Base-by-base conservation (phyloP, 352 stramenopile species). In the Aphanomyces stellatus region DNA sequence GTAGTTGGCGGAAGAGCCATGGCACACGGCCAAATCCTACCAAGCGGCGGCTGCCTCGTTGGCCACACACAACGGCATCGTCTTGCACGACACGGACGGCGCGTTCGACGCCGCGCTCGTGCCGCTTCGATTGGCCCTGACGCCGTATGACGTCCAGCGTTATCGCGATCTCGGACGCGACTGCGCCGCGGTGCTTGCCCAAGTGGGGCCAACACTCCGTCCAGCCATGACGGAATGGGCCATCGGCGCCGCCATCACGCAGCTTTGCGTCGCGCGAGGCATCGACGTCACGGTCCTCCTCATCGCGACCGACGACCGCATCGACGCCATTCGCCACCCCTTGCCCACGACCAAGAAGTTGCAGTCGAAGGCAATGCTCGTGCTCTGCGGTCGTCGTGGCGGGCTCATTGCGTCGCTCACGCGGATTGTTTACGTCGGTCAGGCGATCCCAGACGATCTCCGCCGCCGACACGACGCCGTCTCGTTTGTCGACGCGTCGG, bases 331-430 rank as follows among this genome's bases (percentile, higher is more conserved):
- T 40, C 80, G 82, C 34, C 82, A 91, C 64, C 80, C 80, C 24
- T 68, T 91, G 31, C 82, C 82, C 27, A 91, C 82, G 1, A 80
- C 76, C 24, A 91, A 91, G 60, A 73, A 73, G 30, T 73, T 87
- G 7, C 84, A 85, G 62, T 76, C 87, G 69, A 91, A 91, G 68
- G 79, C 72, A 24, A 88, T 91, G 82, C 72, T 91, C 31, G 82
- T 88, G 62, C 80, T 91, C 49, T 91, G 82, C 35, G 82, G 82
- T 19, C 80, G 81, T 13, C 80, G 79, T 11, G 79, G 78, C 0
- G 82, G 82, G 1, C 72, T 91, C 24, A 82, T 91, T 42, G 63
- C 75, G 31, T 88, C 80, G 13, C 76, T 79, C 10, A 88, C 80
- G 34, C 80, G 80, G n/a, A 70, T 88, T 3, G 80, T 88, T 61